These are phyloP conservation scores for Penicillium atrosanguineum DNA, from an alignment of 495 filamentous ascomycete species.

Conservation along the genomic window DNA sequence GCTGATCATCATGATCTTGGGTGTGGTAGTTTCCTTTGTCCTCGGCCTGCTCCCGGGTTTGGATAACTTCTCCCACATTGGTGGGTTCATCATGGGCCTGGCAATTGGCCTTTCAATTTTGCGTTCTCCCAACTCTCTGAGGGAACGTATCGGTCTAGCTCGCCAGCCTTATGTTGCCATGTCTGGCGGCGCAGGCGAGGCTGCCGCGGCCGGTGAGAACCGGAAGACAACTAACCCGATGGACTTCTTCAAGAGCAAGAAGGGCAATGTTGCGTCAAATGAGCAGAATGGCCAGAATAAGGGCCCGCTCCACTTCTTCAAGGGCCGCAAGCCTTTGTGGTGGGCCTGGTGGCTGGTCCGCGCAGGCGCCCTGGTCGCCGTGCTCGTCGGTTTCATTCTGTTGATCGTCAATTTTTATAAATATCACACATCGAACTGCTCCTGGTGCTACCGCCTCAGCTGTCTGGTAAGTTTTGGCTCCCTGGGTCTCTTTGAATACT, in stretches of 20 bases:
- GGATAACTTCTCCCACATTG: conserved; percentile 97
- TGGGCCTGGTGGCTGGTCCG: conserved; percentile 97
- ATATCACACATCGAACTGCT: conserved; percentile 65
- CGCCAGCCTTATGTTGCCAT: conserved; percentile 68
- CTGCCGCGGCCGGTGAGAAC: conserved; percentile 15
- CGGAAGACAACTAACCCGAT: conserved; percentile 27
- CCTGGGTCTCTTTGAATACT: not conserved
- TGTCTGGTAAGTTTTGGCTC: conserved; percentile 71
- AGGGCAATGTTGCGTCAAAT: conserved; percentile 12
- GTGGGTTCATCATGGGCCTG: conserved; percentile 91
- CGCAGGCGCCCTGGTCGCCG: conserved; percentile 71
- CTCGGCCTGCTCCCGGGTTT: conserved; percentile 88
- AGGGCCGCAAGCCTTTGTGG: conserved; percentile 87
- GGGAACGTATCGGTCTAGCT: conserved; percentile 65
- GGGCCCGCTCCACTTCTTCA: conserved; percentile 80
- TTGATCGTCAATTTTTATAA: conserved; percentile 88
- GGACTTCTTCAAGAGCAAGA: conserved; percentile 43
- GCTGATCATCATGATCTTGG: conserved; percentile 76
- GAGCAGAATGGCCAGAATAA: conserved; percentile 39
- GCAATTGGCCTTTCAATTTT: conserved; percentile 82
- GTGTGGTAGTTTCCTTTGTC: conserved; percentile 85
- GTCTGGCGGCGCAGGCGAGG: conserved; percentile 34
- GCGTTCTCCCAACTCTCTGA: conserved; percentile 78
- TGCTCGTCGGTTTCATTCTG: conserved; percentile 78
- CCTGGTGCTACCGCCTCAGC: conserved; percentile 91